Percentiles rank a stretch among this genome's conserved stretches.
These are phyloP conservation scores for Boechera stricta DNA, from an alignment of 345 rosid genomes.

Conservation along the genomic window DNA sequence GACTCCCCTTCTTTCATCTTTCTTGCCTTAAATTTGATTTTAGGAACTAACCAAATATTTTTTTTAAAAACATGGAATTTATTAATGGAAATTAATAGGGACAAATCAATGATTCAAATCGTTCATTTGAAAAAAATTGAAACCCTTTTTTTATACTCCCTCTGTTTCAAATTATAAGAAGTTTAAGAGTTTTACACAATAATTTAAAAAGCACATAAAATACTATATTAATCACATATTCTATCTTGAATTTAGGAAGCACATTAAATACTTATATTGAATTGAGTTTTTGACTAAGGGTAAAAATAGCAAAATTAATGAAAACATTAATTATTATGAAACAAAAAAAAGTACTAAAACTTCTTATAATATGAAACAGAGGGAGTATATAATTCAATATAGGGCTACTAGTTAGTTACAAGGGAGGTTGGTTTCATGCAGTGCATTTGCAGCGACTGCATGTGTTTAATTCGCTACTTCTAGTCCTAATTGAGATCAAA, in stretches of 20 bases:
- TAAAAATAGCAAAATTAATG: no score
- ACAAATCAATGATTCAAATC: conserved; percentile 12
- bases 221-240: no score
- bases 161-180: no score
- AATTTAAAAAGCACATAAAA: no score
- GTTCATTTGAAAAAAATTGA: no score
- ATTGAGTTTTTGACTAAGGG: no score
- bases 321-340: no score
- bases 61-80: background rate
- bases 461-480: conserved; percentile 23
- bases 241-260: no score
- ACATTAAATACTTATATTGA: no score
- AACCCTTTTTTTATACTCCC: background rate
- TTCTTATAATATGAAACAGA: no score
- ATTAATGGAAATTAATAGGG: conserved; percentile 13
- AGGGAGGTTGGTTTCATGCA: conserved; percentile 38
- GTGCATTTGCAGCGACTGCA: conserved; percentile 26
- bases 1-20: conserved; percentile 34
- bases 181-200: no score
- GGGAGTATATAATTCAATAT: background rate
- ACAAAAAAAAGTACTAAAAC: no score
- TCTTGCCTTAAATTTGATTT: conserved; percentile 30
- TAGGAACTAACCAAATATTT: conserved; percentile 1
- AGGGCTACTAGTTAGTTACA: conserved; percentile 1
- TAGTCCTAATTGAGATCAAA: background rate